Base-by-base conservation (phyloP, 2,329 filamentous ascomycete genomes). In the Fusarium newnesense region DNA sequence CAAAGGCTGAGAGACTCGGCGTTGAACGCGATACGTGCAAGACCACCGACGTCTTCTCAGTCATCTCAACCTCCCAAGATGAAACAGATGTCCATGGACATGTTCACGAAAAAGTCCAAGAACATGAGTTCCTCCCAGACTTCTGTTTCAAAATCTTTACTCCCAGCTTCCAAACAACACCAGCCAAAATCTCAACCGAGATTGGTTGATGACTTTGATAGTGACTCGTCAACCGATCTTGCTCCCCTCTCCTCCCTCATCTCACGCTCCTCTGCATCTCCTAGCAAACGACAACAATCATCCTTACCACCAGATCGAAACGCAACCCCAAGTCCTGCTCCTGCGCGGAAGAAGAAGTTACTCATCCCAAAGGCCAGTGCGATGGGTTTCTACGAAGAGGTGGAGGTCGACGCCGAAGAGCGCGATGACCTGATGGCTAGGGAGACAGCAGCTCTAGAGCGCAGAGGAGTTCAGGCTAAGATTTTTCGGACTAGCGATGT, bases 371-470 rank as follows among this genome's bases (percentile, higher is more conserved):
- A 80, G 46, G 76, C 76, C 32, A 83, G 82, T 49, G 76, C 76
- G 19, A 75, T 76, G 10, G 84, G 85, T 7, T 86, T 84, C 75
- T 83, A 84, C 69, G 75, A 78, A 32, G 83, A 81, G 37, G 60
- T 80, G 5, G 70, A 79, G 21, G 73, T 79, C 12, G 72, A 76
- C 3, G 70, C 66, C 3, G 73, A 78, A 18, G 72, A 82, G 63
- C 72, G 75, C 2, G 78, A 79, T 19, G 75, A 72, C 11, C 64
- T 64, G 54, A 36, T 78, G 28, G 72, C 70, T 47, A 68, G 64
- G 43, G 78, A 80, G 37, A 69, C 72, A 9, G 69, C 59, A 26
- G 28, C 54, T 36, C 54, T 74, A 19, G 28, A 73, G 11, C 64
- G 56, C 4, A 70, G 58, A 15, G 76, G 78, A 15, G 44, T 65